phyloP scores from a whole-genome alignment of 2,329 filamentous ascomycete genomes.

The Sporothrix globosa region DNA sequence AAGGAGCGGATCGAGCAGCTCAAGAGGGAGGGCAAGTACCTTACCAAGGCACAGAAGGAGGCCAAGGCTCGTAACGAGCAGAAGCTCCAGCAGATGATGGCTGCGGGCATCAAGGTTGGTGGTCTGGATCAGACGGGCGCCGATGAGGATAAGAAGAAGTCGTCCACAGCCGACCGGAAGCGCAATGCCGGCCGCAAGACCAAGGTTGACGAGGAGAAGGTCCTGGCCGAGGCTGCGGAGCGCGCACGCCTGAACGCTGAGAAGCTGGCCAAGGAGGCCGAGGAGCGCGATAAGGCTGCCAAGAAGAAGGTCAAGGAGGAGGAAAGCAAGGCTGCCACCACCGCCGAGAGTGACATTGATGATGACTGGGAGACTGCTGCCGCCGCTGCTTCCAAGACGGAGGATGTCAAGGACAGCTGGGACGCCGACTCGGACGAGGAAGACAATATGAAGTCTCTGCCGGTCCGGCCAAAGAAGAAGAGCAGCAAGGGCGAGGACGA shows the following conservation, averaged over 20 bases:
- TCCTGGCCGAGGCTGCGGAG: constrained; percentile 76
- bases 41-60: constrained; percentile 84
- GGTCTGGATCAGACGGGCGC: constrained; percentile 55
- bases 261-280: constrained; percentile 63
- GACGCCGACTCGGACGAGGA: constrained; percentile 83
- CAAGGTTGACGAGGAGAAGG: constrained; percentile 75
- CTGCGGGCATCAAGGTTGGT: constrained; percentile 73
- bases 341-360: constrained; percentile 64
- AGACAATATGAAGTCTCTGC: constrained; percentile 43
- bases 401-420: constrained; percentile 91
- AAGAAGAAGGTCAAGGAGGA: constrained; percentile 61
- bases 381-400: constrained; percentile 64
- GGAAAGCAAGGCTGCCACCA: constrained; percentile 49
- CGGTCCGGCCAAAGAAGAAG: constrained; percentile 44
- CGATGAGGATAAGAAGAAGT: constrained; percentile 75
- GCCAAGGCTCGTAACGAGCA: constrained; percentile 77
- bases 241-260: constrained; percentile 70
- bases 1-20: constrained; percentile 84
- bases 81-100: constrained; percentile 84
- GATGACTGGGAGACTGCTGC: constrained; percentile 90
- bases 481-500: constrained; percentile 50
- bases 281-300: constrained; percentile 60
- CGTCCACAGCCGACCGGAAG: constrained; percentile 73
- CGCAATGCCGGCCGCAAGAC: constrained; percentile 62
- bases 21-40: constrained; percentile 84